Base-by-base conservation (phyloP, 176 grass and related monocot genomes). In the Oryza nivara region DNA sequence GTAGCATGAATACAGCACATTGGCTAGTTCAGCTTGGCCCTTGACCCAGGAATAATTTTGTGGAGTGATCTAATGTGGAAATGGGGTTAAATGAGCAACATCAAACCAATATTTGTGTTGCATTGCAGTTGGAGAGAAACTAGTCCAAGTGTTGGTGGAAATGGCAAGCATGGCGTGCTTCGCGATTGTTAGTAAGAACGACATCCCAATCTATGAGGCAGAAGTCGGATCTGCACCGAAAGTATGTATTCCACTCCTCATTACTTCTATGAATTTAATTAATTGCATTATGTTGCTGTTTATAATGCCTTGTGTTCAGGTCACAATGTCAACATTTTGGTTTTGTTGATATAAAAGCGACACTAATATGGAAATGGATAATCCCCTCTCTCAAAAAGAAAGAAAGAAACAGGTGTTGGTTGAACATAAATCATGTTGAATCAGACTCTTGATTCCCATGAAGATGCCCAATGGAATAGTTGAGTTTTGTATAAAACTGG, bases 141-240 rank as follows among this genome's bases (percentile, higher is more conserved):
- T 35, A 68, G 23, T 79, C 26, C 13, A 70, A 46, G 20, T 63
- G 28, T 47, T 69, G 72, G 73, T 70, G 68, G 68, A 84, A 87
- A 97, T 97, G 95, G 86, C 92, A n/a, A 94, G 78, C 65, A 92
- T 90, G n/a, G 95, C 90, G 45, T 97, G 95, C 38, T 97, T 97
- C 3, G 82, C 92, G 67, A 94, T 94, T 82, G 94, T 97, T 44
- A 91, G 92, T 85, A 97, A 91, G 88, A 91, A 97, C 7, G 86
- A 92, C 40, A 94, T 94, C 68, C 92, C 95, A 12, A 94, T 97
- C 35, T 97, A 97, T 67, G 92, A 97, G 88, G 90, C 95, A 46
- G 95, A 97, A 89, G 86, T 97, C 65, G 92, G 92, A 75, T 92
- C 92, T 0, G 88, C 88, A 61, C 86, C 85, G 0, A 97, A 90